These are phyloP conservation scores for Globisporangium camurandrum DNA, from an alignment of 352 stramenopile genomes.

Conservation along the genomic window DNA sequence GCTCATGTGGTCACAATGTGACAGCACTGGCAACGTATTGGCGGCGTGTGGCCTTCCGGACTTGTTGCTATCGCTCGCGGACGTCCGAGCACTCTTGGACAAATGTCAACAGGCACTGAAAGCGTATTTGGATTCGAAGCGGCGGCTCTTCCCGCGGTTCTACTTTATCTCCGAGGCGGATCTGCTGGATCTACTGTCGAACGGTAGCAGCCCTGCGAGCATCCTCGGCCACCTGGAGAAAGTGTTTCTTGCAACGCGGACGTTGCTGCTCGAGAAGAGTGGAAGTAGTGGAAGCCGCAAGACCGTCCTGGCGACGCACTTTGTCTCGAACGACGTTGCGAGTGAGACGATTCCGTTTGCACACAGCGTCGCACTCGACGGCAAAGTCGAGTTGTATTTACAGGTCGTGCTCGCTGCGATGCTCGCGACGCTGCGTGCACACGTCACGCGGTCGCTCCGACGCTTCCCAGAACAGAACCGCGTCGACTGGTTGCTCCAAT, in stretches of 20 bases:
- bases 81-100: slow-evolving; percentile 77
- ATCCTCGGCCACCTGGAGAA: slow-evolving; percentile 92
- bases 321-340: slow-evolving; percentile 86
- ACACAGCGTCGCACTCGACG: slow-evolving; percentile 75
- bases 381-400: slow-evolving; percentile 96
- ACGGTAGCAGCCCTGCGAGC: slow-evolving; percentile 80
- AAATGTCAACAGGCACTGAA: slow-evolving; percentile 91
- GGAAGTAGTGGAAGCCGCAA: neutral
- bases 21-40: slow-evolving; percentile 54
- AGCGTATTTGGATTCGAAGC: slow-evolving; percentile 92
- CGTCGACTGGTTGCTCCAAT: slow-evolving; percentile 91
- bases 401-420: slow-evolving; percentile 89
- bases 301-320: slow-evolving; percentile 69
- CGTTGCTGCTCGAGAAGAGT: slow-evolving; percentile 52
- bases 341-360: slow-evolving; percentile 89
- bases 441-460: slow-evolving; percentile 79
- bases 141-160: slow-evolving; percentile 89
- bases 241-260: slow-evolving; percentile 64
- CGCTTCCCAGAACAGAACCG: slow-evolving; percentile 88
- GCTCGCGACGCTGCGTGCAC: slow-evolving; percentile 84
- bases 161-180: slow-evolving; percentile 95
- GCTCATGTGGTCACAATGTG: slow-evolving; percentile 66
- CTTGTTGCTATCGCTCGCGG: slow-evolving; percentile 62
- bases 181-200: slow-evolving; percentile 92
- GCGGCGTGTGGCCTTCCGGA: slow-evolving; percentile 78